Evolutionary conservation across 306 rosid species (phyloP).

Genomic region (Acacia confusa): DNA sequence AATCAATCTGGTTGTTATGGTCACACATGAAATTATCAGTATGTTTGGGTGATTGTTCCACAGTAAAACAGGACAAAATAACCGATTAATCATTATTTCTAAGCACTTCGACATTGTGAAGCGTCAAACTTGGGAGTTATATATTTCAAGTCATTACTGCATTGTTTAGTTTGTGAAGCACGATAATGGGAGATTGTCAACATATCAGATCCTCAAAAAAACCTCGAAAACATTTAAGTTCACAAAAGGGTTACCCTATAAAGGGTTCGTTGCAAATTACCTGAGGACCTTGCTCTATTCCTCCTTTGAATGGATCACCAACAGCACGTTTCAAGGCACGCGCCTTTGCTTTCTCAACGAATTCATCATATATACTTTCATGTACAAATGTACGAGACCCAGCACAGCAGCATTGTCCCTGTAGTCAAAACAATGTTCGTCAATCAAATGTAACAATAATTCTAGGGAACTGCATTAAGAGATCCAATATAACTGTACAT

Average conservation of each 20-base stretch:
- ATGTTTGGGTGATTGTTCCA: conserved; percentile 6
- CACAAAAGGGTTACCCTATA: not conserved
- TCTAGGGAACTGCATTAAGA: not conserved
- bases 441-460: conserved; percentile 10
- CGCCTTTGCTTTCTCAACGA: conserved; percentile 77
- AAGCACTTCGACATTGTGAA: not conserved
- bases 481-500: not conserved
- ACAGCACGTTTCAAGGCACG: conserved; percentile 77
- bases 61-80: not conserved
- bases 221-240: conserved; percentile 6
- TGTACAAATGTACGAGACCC: conserved; percentile 95
- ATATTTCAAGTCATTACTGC: not conserved
- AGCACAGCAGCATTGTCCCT: conserved; percentile 98
- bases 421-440: conserved; percentile 23
- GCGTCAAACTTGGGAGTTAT: conserved; percentile 1
- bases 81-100: conserved; percentile 14
- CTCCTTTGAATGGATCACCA: conserved; percentile 86
- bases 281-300: conserved; percentile 98
- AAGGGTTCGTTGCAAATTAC: conserved; percentile 41
- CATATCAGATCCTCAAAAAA: not conserved
- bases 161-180: not conserved
- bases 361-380: conserved; percentile 75
- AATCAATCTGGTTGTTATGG: conserved; percentile 56
- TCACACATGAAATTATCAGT: conserved; percentile 20
- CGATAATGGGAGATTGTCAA: not conserved